Evolutionary conservation across 768 basidiomycete genomes (phyloP), one percentile per base, ranked within the genome.

Genomic region (Tricholoma terreum): DNA sequence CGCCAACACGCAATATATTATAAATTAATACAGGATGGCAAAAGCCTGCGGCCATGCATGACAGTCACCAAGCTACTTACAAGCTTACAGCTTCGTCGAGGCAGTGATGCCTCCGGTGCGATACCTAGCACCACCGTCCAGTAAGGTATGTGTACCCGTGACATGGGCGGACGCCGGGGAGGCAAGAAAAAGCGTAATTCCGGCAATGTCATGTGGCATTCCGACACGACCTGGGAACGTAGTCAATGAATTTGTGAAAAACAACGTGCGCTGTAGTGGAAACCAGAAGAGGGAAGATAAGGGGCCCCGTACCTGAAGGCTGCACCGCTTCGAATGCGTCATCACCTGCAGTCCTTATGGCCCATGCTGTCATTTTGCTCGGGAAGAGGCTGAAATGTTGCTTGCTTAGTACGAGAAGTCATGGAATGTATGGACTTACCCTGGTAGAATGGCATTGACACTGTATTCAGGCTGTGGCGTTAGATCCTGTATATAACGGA

Each of bases 361-460:
- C 87, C 50, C 76, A 90, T 0, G 87, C 83, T 1, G 91, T 92
- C 90, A 94, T 92, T 74, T 87, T 91, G 46, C 87, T 88, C 0
- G 89, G 89, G 74, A 90, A 94, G 11, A 91, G 72, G 1, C 87
- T 87, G 60, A 2, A 2, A 49, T 11, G 15, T 40, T 24, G 27
- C 40, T 54, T n/a, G 52, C n/a, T 50, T 34, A 62, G 19, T 11
- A 27, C 12, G 34, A 50, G 36, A 30, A 21, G 50, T 19, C 9
- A 27, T 40, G 52, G 24, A 27, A 53, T 38, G 11, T 4, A 19
- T 17, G 38, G 42, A 59, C 73, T 50, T 67, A 90, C 89, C 91
- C 91, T 0, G 91, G 91, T 40, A 86, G 80, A 52, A 93, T 90
- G 2, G 91, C 90, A 62, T 94, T 94, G 4, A 92, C 90, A 54